Evolutionary conservation across 2,329 filamentous ascomycete genomes (phyloP).

Genomic region (Epichloe gansuensis): DNA sequence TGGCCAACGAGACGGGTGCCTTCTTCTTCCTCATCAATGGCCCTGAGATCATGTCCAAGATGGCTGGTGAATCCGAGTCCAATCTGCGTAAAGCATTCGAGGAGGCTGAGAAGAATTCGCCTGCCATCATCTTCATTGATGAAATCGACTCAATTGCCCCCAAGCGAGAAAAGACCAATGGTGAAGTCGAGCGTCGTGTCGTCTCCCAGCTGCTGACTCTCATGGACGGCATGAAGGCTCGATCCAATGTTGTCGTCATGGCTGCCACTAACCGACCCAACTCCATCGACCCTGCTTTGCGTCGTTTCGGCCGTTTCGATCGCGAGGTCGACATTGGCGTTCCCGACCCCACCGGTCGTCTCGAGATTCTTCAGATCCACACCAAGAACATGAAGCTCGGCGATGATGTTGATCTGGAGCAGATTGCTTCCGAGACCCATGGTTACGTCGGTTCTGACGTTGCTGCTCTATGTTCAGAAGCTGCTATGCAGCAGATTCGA

Average conservation of each 20-base stretch:
- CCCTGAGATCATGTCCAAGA: constrained; percentile 99
- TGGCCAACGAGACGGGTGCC: constrained; percentile 96
- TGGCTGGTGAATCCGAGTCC: constrained; percentile 98
- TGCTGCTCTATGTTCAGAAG: constrained; percentile 95
- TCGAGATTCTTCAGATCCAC: too few relatives aligned
- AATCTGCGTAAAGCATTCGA: constrained; percentile 99
- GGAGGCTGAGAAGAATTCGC: constrained; percentile 98
- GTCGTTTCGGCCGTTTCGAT: constrained; percentile 97
- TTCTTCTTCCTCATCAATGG: constrained; percentile 99
- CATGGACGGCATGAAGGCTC: constrained; percentile 99
- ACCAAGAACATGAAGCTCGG: constrained; percentile 99
- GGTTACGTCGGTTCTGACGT: constrained; percentile 98
- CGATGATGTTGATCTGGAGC: constrained; percentile 92
- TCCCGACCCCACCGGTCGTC: constrained; percentile 93
- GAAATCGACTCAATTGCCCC: constrained; percentile 98
- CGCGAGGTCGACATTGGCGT: constrained; percentile 98
- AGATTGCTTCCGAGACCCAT: constrained; percentile 94
- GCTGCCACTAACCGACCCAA: constrained; percentile 97
- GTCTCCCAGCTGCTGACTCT: constrained; percentile 94
- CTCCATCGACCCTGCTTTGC: constrained; percentile 94
- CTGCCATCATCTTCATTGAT: constrained; percentile 98
- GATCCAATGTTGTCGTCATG: constrained; percentile 98
- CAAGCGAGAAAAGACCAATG: constrained; percentile 99
- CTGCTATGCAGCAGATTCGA: constrained; percentile 99
- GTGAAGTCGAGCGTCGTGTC: constrained; percentile 95